These are phyloP conservation scores for Penicillium freii DNA, from an alignment of 2,329 filamentous ascomycete species.

Conservation along the genomic window DNA sequence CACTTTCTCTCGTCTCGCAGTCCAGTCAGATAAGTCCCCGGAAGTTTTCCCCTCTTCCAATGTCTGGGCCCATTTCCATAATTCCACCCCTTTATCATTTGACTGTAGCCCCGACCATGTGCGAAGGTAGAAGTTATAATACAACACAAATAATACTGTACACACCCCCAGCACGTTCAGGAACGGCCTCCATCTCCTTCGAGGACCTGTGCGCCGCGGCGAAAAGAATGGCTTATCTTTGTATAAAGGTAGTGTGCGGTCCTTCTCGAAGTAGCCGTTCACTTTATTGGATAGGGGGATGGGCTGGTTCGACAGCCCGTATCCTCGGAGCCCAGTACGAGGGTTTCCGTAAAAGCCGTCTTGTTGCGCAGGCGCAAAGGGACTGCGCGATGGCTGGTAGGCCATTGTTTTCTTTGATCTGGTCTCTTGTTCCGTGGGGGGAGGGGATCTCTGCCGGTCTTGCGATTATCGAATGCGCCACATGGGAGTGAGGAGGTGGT, in stretches of 20 bases:
- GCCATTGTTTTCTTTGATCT: constrained; percentile 33
- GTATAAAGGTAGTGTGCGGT: constrained; percentile 81
- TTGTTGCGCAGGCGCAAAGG: constrained; percentile 9
- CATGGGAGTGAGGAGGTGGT: constrained; percentile 10
- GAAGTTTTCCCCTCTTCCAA: constrained; percentile 46
- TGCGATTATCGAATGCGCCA: constrained; percentile 8
- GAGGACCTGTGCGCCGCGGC: constrained; percentile 55
- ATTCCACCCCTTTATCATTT: constrained; percentile 39
- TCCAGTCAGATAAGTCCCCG: constrained; percentile 64
- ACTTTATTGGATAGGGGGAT: constrained; percentile 61
- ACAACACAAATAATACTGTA: constrained; percentile 62
- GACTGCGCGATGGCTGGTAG: constrained; percentile 58
- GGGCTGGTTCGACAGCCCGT: constrained; percentile 35
- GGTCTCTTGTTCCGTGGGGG: not conserved
- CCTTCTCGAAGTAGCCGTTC: constrained; percentile 61
- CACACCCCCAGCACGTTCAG: constrained; percentile 56
- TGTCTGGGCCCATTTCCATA: constrained; percentile 58
- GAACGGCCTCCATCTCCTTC: constrained; percentile 65
- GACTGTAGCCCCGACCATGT: constrained; percentile 22
- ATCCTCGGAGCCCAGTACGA: constrained; percentile 41
- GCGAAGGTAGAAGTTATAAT: constrained; percentile 45
- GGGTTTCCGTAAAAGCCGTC: constrained; percentile 29
- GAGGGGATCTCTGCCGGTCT: constrained; percentile 6
- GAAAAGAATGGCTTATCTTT: constrained; percentile 90
- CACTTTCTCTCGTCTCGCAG: constrained; percentile 72